phyloP scores from a whole-genome alignment of 352 stramenopile species.

The Phytopythium boreale region DNA sequence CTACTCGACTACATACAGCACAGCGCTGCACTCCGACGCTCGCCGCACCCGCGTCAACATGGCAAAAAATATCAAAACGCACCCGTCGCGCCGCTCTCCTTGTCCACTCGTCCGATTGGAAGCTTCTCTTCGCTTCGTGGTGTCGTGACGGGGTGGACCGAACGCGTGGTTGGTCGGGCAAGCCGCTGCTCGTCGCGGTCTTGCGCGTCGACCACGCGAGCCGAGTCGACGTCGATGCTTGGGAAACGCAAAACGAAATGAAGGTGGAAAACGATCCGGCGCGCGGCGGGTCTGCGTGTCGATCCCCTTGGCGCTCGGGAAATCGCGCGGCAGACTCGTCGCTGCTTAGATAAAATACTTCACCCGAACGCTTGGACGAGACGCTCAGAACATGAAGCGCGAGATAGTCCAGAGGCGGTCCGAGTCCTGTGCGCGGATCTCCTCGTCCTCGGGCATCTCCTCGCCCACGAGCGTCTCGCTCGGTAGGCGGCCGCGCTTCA shows the following conservation, averaged over 20 bases:
- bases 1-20: background rate
- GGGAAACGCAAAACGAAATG: background rate
- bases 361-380: background rate
- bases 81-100: background rate
- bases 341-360: constrained; percentile 9
- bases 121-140: constrained; percentile 2
- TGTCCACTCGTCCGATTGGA: background rate
- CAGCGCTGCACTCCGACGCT: background rate
- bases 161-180: background rate
- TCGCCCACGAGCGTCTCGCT: constrained; percentile 28
- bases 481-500: constrained; percentile 22
- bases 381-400: constrained; percentile 51
- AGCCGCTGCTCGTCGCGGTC: background rate
- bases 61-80: background rate
- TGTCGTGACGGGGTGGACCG: background rate
- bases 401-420: constrained; percentile 58
- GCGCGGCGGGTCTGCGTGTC: background rate
- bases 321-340: background rate
- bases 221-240: background rate
- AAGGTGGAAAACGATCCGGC: constrained; percentile 1
- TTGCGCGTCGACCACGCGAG: background rate
- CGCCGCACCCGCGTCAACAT: background rate
- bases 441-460: constrained; percentile 39
- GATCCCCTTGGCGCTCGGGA: background rate
- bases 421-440: constrained; percentile 51